Conservation (phyloP, 2,329 filamentous ascomycete genomes). For the Rutstroemia sp. region DNA sequence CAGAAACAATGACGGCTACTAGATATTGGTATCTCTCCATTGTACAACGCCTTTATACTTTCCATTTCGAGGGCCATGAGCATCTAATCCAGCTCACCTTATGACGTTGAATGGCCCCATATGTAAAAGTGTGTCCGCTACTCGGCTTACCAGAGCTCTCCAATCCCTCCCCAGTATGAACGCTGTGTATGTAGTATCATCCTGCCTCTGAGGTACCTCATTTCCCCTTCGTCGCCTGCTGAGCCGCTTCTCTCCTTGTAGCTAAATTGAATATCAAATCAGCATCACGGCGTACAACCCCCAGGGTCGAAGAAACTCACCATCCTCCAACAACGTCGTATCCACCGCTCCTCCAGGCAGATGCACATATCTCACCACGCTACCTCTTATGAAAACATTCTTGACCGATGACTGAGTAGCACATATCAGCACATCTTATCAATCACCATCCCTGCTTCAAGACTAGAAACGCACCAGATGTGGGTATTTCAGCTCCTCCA, state of each 20-base stretch:
- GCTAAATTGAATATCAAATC: constrained; percentile 14
- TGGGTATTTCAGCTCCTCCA: constrained; percentile 91
- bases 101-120: not conserved
- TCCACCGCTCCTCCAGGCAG: constrained; percentile 61
- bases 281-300: constrained; percentile 6
- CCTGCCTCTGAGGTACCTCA: constrained; percentile 22
- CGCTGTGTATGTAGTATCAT: too few species aligned
- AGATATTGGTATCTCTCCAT: too few species aligned
- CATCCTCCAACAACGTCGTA: constrained; percentile 63
- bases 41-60: too few species aligned
- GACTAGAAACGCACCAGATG: constrained; percentile 58
- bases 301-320: constrained; percentile 32
- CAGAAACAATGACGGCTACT: not conserved
- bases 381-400: constrained; percentile 70
- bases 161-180: not conserved
- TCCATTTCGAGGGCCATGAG: too few species aligned
- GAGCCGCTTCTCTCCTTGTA: constrained; percentile 37
- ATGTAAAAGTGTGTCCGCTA: not conserved
- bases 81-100: too few species aligned
- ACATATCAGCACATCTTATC: constrained; percentile 9
- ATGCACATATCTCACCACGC: constrained; percentile 68
- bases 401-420: constrained; percentile 56
- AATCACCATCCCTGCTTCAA: not conserved
- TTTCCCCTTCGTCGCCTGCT: constrained; percentile 41
- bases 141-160: not conserved